Percentiles rank a stretch among this genome's conserved stretches.
Evolutionary conservation across 331 rosid species (phyloP).

Genomic region (Cydonia oblonga): DNA sequence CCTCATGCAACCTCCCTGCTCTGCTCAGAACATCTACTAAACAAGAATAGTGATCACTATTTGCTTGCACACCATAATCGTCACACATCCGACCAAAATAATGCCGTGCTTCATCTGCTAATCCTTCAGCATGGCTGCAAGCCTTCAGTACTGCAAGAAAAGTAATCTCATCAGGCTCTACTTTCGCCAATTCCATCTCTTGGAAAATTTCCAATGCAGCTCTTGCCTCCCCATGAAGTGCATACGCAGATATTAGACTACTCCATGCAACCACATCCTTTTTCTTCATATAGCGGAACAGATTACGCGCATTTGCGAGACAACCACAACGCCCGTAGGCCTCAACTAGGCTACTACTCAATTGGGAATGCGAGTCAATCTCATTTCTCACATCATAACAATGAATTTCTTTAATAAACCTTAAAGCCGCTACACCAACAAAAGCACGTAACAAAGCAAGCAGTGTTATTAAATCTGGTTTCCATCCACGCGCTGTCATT

Average conservation of each 20-base stretch:
- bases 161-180: conserved; percentile 51
- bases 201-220: conserved; percentile 33
- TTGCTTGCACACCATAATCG: conserved; percentile 37
- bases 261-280: conserved; percentile 71
- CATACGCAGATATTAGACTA: conserved; percentile 48
- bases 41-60: conserved; percentile 65
- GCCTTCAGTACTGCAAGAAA: conserved; percentile 59
- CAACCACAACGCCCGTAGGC: conserved; percentile 61
- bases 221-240: conserved; percentile 54
- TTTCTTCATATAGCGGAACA: conserved; percentile 29
- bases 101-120: conserved; percentile 48
- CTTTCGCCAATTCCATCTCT: conserved; percentile 37
- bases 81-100: conserved; percentile 35
- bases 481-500: conserved; percentile 23
- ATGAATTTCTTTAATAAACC: conserved; percentile 54
- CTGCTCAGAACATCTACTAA: conserved; percentile 60
- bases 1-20: conserved; percentile 60
- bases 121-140: conserved; percentile 51
- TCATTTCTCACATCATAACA: conserved; percentile 36
- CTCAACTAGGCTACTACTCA: conserved; percentile 50
- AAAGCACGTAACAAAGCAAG: conserved; percentile 51
- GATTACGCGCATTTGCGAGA: conserved; percentile 14
- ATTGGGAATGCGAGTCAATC: conserved; percentile 30
- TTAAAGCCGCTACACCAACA: conserved; percentile 35
- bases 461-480: conserved; percentile 42